Percentiles rank a stretch among this genome's conserved stretches.
phyloP scores from a whole-genome alignment of 1,284 basidiomycete genomes.

The Schizophyllum commune region DNA sequence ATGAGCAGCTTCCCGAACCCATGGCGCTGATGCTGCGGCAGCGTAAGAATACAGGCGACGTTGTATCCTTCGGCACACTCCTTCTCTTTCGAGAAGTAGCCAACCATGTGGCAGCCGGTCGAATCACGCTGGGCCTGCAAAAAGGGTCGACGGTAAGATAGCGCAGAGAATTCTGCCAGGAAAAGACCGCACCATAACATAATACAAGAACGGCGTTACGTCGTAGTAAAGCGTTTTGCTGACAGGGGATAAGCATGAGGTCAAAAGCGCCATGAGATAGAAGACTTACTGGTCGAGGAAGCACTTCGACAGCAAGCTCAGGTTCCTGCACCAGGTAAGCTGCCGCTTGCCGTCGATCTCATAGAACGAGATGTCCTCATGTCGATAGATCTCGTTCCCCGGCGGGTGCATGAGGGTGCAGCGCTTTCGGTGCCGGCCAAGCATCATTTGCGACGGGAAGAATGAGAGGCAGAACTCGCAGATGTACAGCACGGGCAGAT shows the following conservation, averaged over 20 bases:
- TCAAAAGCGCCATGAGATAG: conserved; percentile 14
- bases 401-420: conserved; percentile 95
- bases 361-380: conserved; percentile 95
- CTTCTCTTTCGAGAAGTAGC: conserved; percentile 99
- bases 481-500: conserved; percentile 91
- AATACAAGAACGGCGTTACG: conserved; percentile 99
- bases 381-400: conserved; percentile 98
- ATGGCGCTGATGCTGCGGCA: conserved; percentile 95
- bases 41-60: conserved; percentile 95
- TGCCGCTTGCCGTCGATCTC: conserved; percentile 98
- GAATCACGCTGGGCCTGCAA: conserved; percentile 78
- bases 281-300: conserved; percentile 89
- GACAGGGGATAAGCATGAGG: conserved; percentile 19
- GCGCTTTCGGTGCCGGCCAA: conserved; percentile 84
- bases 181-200: conserved; percentile 83
- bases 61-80: conserved; percentile 98
- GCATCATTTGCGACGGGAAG: conserved; percentile 83
- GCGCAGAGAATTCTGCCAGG: conserved; percentile 7
- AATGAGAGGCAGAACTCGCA: conserved; percentile 98
- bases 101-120: conserved; percentile 88
- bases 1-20: conserved; percentile 95
- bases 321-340: conserved; percentile 94
- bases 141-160: conserved; percentile 9
- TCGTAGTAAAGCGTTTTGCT: conserved; percentile 99
- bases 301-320: conserved; percentile 95